These are phyloP conservation scores for Phaeolepiota aurea DNA, from an alignment of 768 basidiomycete genomes.

Conservation along the genomic window DNA sequence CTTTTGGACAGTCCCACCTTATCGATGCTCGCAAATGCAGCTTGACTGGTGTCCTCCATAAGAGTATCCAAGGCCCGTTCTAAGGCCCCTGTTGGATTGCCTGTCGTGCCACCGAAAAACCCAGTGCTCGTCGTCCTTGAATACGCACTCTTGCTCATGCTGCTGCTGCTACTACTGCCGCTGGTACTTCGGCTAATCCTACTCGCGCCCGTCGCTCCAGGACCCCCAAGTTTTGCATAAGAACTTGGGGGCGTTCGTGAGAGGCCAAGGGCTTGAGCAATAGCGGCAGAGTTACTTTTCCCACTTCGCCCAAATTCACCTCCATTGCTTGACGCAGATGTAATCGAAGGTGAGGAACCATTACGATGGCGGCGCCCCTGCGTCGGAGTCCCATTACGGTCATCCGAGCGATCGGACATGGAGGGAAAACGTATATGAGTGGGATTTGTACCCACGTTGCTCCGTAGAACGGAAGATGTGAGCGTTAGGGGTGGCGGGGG, in stretches of 20 bases:
- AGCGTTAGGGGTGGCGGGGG: constrained; percentile 13
- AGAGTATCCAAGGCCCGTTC: constrained; percentile 39
- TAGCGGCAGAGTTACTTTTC: constrained; percentile 16
- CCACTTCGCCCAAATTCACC: neutral
- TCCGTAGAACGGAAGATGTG: constrained; percentile 12
- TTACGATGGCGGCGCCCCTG: neutral
- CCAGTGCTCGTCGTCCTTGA: constrained; percentile 14
- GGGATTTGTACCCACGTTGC: neutral
- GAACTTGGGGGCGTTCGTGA: constrained; percentile 30
- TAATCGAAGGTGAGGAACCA: neutral
- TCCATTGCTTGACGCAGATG: neutral
- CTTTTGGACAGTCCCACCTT: constrained; percentile 20
- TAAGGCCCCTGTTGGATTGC: constrained; percentile 2
- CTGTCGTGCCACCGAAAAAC: neutral
- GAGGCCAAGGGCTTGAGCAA: constrained; percentile 36
- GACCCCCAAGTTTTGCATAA: constrained; percentile 29
- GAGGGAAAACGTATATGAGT: neutral
- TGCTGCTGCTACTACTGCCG: constrained; percentile 17
- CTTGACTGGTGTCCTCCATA: constrained; percentile 20
- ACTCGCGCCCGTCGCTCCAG: constrained; percentile 19
- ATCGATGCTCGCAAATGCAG: constrained; percentile 10
- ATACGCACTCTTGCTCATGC: constrained; percentile 17
- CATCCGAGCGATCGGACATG: neutral
- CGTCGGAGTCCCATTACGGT: neutral
- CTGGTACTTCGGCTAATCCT: constrained; percentile 17